Base-by-base conservation (phyloP, 768 basidiomycete genomes). In the Pleurotus tuoliensis region DNA sequence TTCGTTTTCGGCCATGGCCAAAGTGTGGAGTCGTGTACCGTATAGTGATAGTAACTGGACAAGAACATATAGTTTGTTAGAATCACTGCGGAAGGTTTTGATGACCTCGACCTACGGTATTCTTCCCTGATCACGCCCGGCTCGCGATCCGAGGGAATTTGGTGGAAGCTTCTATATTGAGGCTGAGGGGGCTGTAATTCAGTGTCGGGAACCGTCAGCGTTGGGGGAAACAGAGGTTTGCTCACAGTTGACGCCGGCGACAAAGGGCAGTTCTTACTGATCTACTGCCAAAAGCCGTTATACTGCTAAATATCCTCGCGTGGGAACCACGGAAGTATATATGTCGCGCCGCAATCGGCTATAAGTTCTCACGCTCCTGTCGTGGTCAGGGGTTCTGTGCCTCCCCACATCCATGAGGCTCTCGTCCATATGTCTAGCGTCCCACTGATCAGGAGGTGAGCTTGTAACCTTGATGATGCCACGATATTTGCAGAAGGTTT, bases 1-100 rank as follows among this genome's bases (percentile, higher is more conserved):
- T 57, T 78, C 78, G 61, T 70, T 72, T 61, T 79, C 75, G 57
- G 73, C 70, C 77, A 79, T 80, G 57, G 65, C 62, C 51, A 53
- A 25, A 25, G 22, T 9, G 9, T 41, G 5, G 18, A 39, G 39
- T 41, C 39, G 51, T 53, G 51, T 41, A 15, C 51, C 51, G 51
- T 37, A 41, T 39, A 53, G 41, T 40, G 51, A 39, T 53, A 34
- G 48, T 50, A 11, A 40, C 51, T 53, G 51, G 37, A 55, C 44
- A 46, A 47, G 43, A 46, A 20, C 45, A 55, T 55, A 44, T 24
- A 55, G 43, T 44, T 20, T 45, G 43, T 18, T 47, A 12, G 54
- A 30, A 16, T 4, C 40, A 6, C 37, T 15, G 43, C 12, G 25
- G 37, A 18, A 12, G 51, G 39, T 53, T 53, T 53, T 53, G 51